phyloP scores from a whole-genome alignment of 306 rosid genomes.

The Gleditsia sinensis region DNA sequence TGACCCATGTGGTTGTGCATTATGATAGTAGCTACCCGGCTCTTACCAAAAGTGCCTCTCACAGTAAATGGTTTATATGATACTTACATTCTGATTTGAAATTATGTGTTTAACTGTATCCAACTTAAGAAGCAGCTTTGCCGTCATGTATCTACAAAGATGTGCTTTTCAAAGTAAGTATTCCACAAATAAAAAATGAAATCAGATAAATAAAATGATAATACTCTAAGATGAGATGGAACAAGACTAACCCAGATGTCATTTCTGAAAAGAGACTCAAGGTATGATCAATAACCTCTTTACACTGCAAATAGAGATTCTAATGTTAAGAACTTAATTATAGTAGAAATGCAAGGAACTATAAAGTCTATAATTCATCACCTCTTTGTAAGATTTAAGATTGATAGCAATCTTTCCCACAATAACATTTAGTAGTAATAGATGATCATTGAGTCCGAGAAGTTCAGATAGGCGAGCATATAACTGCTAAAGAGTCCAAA shows the following conservation, averaged over 20 bases:
- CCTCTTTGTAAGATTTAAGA: slow-evolving; percentile 86
- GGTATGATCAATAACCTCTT: slow-evolving; percentile 53
- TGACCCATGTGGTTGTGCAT: neutral
- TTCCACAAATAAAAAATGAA: neutral
- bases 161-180: slow-evolving; percentile 20
- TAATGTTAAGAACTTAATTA: slow-evolving; percentile 16
- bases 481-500: slow-evolving; percentile 65
- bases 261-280: slow-evolving; percentile 47
- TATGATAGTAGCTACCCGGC: neutral
- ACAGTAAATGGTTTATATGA: slow-evolving; percentile 18
- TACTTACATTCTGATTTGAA: slow-evolving; percentile 42
- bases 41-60: slow-evolving; percentile 7
- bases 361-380: slow-evolving; percentile 32
- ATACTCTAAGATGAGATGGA: slow-evolving; percentile 1
- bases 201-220: neutral
- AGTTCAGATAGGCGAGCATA: slow-evolving; percentile 88
- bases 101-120: slow-evolving; percentile 38
- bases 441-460: slow-evolving; percentile 89
- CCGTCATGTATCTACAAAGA: slow-evolving; percentile 39
- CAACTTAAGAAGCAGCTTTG: slow-evolving; percentile 48
- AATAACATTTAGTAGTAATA: slow-evolving; percentile 69
- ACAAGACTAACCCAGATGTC: slow-evolving; percentile 52
- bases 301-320: slow-evolving; percentile 42
- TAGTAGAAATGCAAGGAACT: slow-evolving; percentile 1
- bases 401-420: slow-evolving; percentile 87